Conservation (phyloP, 805 yeast genomes). For the Yarrowia hollandica region DNA sequence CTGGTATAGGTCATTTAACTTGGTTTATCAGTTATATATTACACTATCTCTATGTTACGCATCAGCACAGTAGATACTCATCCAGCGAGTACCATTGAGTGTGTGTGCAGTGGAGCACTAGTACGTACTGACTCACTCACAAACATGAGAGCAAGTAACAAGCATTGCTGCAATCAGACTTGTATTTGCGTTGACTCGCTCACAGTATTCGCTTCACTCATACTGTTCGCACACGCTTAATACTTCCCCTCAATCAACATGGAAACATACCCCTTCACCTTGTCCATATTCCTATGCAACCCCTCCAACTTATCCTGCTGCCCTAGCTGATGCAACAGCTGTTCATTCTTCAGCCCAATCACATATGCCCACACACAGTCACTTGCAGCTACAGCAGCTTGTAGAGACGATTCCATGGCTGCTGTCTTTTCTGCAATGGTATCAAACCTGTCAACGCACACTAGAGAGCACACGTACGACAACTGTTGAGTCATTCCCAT, state of each 20-base stretch:
- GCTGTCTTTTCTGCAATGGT: constrained; percentile 13
- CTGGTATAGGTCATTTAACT: no score
- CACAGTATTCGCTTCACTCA: background rate
- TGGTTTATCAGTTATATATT: no score
- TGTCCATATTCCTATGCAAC: constrained; percentile 9
- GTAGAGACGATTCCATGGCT: constrained; percentile 12
- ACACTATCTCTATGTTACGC: no score
- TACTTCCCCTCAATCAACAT: constrained; percentile 21
- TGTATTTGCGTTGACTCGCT: no score
- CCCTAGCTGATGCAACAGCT: constrained; percentile 7
- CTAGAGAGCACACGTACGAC: constrained; percentile 13
- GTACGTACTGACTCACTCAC: no score
- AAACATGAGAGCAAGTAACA: no score
- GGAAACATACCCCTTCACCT: constrained; percentile 18
- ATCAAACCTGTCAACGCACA: constrained; percentile 22
- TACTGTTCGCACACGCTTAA: constrained; percentile 1
- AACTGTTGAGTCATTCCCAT: constrained; percentile 21
- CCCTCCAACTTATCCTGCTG: constrained; percentile 19
- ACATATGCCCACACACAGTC: constrained; percentile 27
- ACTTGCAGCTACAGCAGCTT: constrained; percentile 6
- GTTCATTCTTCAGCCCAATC: constrained; percentile 3
- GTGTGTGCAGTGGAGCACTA: no score
- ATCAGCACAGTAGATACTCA: no score
- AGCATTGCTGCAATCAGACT: background rate
- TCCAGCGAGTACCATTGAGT: no score